Evolutionary conservation across 441 rosid genomes (phyloP).

Genomic region (Populus hybrid): DNA sequence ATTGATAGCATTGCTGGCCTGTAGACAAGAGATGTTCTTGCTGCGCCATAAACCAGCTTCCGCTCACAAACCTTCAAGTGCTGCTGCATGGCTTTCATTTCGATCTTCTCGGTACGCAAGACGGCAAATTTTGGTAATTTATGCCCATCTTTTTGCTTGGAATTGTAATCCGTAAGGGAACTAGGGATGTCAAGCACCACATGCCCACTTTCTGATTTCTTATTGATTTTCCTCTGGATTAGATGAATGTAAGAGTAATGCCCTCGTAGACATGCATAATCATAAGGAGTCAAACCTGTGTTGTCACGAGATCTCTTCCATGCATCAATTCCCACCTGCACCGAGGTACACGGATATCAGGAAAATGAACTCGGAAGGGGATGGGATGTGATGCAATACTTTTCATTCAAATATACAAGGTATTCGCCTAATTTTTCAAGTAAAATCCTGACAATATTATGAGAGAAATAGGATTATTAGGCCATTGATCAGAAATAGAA

Average conservation of each 20-base stretch:
- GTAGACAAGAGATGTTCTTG: slow-evolving; percentile 58
- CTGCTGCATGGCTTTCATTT: slow-evolving; percentile 16
- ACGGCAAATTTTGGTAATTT: slow-evolving; percentile 11
- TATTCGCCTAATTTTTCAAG: not conserved
- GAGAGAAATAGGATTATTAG: not conserved
- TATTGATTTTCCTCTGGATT: slow-evolving; percentile 68
- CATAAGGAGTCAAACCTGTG: slow-evolving; percentile 89
- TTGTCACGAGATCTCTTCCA: slow-evolving; percentile 78
- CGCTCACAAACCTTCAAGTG: slow-evolving; percentile 63
- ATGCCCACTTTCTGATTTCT: slow-evolving; percentile 36
- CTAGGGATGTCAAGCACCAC: slow-evolving; percentile 63
- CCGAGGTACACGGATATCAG: not conserved
- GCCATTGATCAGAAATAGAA: not conserved
- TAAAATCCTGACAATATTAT: not conserved
- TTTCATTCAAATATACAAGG: not conserved
- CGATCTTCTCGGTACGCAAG: slow-evolving; percentile 46
- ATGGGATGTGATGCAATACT: not conserved
- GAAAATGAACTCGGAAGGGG: not conserved
- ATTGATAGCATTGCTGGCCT: slow-evolving; percentile 92
- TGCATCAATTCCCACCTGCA: slow-evolving; percentile 81
- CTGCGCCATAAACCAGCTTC: slow-evolving; percentile 45
- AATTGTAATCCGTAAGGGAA: slow-evolving; percentile 17
- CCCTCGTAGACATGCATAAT: slow-evolving; percentile 82
- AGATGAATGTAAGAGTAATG: slow-evolving; percentile 85
- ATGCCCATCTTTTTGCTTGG: slow-evolving; percentile 32